Base-by-base conservation (phyloP, 140 eudicot genomes). In the Erigeron philadelphicus region DNA sequence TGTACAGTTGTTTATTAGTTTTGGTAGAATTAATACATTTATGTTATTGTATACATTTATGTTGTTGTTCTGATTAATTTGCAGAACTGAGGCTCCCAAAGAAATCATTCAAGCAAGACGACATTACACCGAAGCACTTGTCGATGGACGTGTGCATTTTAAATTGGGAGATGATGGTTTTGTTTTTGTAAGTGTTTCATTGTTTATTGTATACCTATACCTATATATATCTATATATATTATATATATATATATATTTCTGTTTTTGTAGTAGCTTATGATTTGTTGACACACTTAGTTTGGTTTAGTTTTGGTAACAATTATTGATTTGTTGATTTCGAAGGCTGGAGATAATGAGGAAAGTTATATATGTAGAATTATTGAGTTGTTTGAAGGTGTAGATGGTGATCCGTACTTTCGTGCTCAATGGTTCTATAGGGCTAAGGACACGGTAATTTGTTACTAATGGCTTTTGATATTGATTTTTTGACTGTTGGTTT, bases 351-450 rank as follows among this genome's bases (percentile, higher is more conserved):
- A 81, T 1, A 87, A 84, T 0, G 69, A 80, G 16, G 81, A 72
- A 0, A 54, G 70, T 44, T 93, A 77, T 65, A 93, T 93, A 0
- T 81, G 99, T 25, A 83, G 84, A 75, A 73, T 93, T 2, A 69
- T 89, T 0, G 99, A 93, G 68, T 52, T 93, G 81, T 93, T 93
- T 68, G 88, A 89, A 61, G 95, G 86, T 17, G 76, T 69, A 1
- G 90, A 89, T 68, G 88, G 86, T 23, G 47, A 13, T 5, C 70
- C 76, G 7, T 79, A 81, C 35, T 81, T 90, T 31, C 63, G 72
- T 44, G 93, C 95, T 21, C 97, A 85, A 57, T 90, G 97, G 97
- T 90, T 80, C 64, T 90, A 90, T 55, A 71, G 97, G 48, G 83
- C 95, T 11, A 64, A 52, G 11, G 97, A 92, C 70, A 92, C 98